These are phyloP conservation scores for Cavenderia fasciculata DNA, from an alignment of 78 protist genomes.

Conservation along the genomic window DNA sequence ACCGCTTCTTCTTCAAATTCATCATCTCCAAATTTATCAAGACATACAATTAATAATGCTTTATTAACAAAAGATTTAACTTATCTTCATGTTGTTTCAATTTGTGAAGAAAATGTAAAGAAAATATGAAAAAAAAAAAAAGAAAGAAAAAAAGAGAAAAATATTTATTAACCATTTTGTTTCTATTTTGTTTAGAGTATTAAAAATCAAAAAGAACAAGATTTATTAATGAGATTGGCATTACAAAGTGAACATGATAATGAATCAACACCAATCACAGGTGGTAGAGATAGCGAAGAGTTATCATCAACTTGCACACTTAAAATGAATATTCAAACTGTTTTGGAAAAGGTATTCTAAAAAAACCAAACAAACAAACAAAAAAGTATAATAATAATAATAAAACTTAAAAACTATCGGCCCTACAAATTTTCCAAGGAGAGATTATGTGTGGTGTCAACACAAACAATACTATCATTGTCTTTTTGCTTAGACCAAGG, in stretches of 20 bases:
- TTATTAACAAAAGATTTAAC: background rate
- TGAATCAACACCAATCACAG: too few species aligned
- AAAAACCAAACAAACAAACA: too few species aligned
- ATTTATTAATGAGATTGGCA: slow-evolving; percentile 2
- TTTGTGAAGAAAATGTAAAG: slow-evolving; percentile 1
- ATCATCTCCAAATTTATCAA: background rate
- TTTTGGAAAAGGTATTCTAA: slow-evolving; percentile 35
- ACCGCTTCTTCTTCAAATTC: slow-evolving; percentile 5
- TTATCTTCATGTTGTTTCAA: background rate
- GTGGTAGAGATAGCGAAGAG: background rate
- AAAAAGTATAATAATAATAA: too few species aligned
- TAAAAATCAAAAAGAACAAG: background rate
- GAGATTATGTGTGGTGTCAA: too few species aligned
- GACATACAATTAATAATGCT: slow-evolving; percentile 11
- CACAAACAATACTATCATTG: too few species aligned
- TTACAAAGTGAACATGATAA: too few species aligned
- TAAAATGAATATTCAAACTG: slow-evolving; percentile 28
- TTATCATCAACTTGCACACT: slow-evolving; percentile 34
- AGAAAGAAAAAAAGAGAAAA: too few species aligned
- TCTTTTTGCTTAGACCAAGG: too few species aligned
- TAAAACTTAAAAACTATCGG: too few species aligned
- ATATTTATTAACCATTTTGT: background rate
- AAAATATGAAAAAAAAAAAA: too few species aligned
- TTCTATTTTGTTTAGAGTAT: background rate
- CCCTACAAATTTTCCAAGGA: too few species aligned